phyloP scores from a whole-genome alignment of 306 rosid species.

The Medicago truncatula region DNA sequence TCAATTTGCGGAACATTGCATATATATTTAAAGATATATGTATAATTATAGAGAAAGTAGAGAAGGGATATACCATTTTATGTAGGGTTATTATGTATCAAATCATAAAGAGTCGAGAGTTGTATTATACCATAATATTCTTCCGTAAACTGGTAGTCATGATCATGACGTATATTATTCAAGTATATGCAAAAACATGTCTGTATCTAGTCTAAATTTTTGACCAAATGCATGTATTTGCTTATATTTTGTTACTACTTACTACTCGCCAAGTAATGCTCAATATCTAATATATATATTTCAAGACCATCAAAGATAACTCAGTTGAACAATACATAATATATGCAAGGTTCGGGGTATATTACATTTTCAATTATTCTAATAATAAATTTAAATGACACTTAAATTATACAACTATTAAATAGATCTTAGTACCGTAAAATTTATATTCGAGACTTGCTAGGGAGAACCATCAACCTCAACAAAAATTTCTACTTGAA shows the following conservation, averaged over 20 bases:
- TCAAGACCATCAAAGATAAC: neutral
- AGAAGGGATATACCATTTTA: neutral
- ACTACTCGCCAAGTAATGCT: neutral
- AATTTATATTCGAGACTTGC: neutral
- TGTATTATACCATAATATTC: neutral
- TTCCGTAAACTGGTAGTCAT: neutral
- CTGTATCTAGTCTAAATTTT: too few species aligned
- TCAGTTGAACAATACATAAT: too few species aligned
- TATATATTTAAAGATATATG: neutral
- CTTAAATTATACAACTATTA: neutral
- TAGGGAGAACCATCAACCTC: neutral
- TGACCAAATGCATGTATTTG: too few species aligned
- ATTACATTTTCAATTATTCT: neutral
- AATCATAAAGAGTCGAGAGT: neutral
- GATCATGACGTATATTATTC: neutral
- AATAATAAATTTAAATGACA: neutral
- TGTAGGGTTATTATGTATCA: neutral
- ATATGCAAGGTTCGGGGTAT: too few species aligned
- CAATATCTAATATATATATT: neutral
- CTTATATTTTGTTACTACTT: too few species aligned
- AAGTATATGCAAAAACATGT: neutral
- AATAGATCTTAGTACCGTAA: neutral
- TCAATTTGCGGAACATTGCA: too few species aligned
- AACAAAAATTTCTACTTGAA: neutral
- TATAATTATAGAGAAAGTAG: neutral